Conservation (phyloP, 2,329 filamentous ascomycete species). For the Alternaria sp. region DNA sequence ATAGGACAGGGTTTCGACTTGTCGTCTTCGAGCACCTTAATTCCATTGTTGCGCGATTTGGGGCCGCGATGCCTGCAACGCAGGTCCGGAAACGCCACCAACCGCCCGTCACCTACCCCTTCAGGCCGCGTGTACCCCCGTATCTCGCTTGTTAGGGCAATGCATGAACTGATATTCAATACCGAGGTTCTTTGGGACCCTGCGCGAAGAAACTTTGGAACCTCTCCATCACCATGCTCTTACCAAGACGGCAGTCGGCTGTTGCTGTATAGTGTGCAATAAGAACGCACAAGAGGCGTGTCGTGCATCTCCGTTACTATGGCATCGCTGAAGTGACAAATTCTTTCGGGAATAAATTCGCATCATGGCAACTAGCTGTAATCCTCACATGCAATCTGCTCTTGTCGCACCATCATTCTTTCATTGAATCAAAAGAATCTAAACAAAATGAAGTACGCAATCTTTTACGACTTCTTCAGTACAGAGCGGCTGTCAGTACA, state of each 20-base stretch:
- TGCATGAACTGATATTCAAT: neutral
- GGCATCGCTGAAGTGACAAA: too few species aligned
- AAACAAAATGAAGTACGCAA: too few species aligned
- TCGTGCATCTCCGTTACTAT: too few species aligned
- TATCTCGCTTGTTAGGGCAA: neutral
- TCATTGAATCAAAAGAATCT: too few species aligned
- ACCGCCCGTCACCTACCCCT: neutral
- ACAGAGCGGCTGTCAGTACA: too few species aligned
- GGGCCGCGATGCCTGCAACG: neutral
- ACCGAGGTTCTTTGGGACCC: neutral
- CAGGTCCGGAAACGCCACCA: conserved; percentile 5
- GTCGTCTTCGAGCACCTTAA: neutral
- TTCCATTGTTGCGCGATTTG: neutral
- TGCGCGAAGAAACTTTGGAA: neutral
- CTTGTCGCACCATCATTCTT: too few species aligned
- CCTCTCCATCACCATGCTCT: neutral
- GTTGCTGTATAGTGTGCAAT: neutral
- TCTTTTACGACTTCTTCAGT: too few species aligned
- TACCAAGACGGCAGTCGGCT: neutral
- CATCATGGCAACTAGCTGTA: neutral
- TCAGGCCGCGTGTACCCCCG: neutral
- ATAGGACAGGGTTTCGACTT: neutral
- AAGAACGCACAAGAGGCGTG: too few species aligned
- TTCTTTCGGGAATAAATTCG: neutral
- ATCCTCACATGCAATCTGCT: too few species aligned